phyloP scores from a whole-genome alignment of 1,284 basidiomycete species.

The Ganoderma sp. region DNA sequence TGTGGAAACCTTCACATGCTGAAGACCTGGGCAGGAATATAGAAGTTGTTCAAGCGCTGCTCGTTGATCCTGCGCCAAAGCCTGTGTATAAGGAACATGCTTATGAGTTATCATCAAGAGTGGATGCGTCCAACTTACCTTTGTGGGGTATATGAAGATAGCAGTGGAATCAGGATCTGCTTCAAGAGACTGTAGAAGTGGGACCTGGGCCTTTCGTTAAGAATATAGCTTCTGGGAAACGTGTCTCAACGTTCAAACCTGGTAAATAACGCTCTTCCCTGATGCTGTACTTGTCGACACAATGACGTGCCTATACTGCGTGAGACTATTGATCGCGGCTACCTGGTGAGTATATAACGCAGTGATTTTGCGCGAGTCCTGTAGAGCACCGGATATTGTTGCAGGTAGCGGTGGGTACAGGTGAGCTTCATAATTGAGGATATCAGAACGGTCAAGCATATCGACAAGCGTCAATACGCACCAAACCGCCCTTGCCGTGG shows the following conservation, averaged over 20 bases:
- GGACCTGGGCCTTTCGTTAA: constrained; percentile 57
- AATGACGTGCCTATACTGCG: constrained; percentile 73
- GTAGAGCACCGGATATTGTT: constrained; percentile 63
- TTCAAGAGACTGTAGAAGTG: constrained; percentile 74
- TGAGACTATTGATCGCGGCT: constrained; percentile 74
- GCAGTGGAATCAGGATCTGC: constrained; percentile 69
- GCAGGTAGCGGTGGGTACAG: constrained; percentile 65
- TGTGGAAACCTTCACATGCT: constrained; percentile 72
- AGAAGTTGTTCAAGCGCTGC: constrained; percentile 72
- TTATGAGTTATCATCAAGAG: constrained; percentile 2
- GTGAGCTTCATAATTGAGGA: constrained; percentile 44
- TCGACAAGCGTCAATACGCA: constrained; percentile 34
- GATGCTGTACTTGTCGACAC: constrained; percentile 92
- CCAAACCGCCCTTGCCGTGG: constrained; percentile 60
- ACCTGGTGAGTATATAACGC: constrained; percentile 83
- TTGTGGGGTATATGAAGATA: constrained; percentile 91
- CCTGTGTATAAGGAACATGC: constrained; percentile 49
- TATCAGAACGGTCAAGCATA: background rate
- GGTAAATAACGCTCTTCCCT: constrained; percentile 91
- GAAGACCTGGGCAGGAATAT: constrained; percentile 63
- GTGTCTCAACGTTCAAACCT: constrained; percentile 48
- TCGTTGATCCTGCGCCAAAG: constrained; percentile 89
- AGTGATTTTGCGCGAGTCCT: constrained; percentile 66
- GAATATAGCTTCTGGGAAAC: background rate
- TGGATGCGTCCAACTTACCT: constrained; percentile 49